Evolutionary conservation across 768 basidiomycete genomes (phyloP).

Genomic region (Agrocybe chaxingu): DNA sequence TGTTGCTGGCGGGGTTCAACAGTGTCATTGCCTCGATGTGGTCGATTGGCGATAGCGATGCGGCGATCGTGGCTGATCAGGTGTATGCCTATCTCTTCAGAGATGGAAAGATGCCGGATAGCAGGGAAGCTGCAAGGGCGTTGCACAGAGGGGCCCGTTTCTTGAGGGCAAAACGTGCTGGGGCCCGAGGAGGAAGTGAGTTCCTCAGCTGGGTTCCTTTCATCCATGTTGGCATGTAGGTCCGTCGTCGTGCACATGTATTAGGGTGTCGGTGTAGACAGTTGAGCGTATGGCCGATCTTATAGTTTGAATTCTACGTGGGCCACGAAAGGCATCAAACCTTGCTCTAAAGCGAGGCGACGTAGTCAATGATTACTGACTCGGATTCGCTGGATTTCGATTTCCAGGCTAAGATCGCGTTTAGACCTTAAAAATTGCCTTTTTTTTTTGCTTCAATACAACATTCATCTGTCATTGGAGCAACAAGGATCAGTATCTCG

Average conservation of each 20-base stretch:
- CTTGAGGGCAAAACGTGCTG: conserved; percentile 6
- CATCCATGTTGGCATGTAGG: conserved; percentile 12
- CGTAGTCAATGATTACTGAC: no score
- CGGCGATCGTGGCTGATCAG: conserved; percentile 22
- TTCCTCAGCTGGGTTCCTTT: conserved; percentile 14
- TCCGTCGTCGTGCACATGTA: no score
- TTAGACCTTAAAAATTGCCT: no score
- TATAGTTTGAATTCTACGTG: no score
- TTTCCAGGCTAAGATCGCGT: no score
- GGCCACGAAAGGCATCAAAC: no score
- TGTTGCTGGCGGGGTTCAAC: conserved; percentile 24
- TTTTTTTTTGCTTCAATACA: no score
- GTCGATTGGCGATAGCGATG: conserved; percentile 30
- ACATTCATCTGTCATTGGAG: no score
- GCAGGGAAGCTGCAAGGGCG: conserved; percentile 11
- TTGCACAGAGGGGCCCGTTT: conserved; percentile 14
- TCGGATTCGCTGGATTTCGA: no score
- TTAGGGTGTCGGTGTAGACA: no score
- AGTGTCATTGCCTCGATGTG: conserved; percentile 36
- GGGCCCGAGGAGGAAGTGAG: conserved; percentile 3
- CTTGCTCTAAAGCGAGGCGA: no score
- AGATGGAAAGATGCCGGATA: conserved; percentile 2
- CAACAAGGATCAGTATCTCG: background rate
- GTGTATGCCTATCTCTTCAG: conserved; percentile 22
- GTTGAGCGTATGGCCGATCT: no score